Evolutionary conservation across 306 rosid genomes (phyloP), one percentile per base, ranked within the genome.

Genomic region (Lathyrus aphaca): DNA sequence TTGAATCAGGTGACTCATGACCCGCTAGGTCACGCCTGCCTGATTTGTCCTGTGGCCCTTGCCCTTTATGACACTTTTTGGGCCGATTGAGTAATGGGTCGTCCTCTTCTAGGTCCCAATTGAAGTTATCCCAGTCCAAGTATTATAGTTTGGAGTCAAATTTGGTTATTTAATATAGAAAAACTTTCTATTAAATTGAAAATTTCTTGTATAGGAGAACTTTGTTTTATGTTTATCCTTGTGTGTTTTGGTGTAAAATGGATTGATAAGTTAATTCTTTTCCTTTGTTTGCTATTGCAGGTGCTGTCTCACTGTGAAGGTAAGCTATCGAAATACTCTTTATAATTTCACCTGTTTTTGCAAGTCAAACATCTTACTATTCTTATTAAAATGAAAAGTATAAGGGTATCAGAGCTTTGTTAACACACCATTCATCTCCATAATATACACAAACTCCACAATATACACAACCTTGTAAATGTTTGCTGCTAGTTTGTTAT

Each of bases 231-330:
- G 6, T 60, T 50, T 66, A 29, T 60, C 15, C 10, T 38, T 46
- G 25, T 11, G 37, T 39, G 19, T 61, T 58, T 72, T 29, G 15
- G 1, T 50, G 17, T 58, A 6, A 16, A 77, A 30, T 55, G 82
- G 60, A 48, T 56, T 30, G 32, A 10, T 19, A 54, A 42, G 50
- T 76, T 82, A 38, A 78, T 59, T 65, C 25, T 43, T 16, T 29
- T 64, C 38, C 51, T 77, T 29, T 54, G 37, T 82, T 73, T 81
- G 66, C 66, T 66, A 72, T 73, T 83, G 80, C 88, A 94, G 99
- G 96, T 94, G 99, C 56, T 94, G 95, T 74, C 95, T 94, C 51
- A 94, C 97, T 49, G 99, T 94, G 55, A 91, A 94, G 96, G 99
- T 94, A 74, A 81, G 87, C 49, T 74, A 63, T 73, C 53, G 37